Evolutionary conservation across 371 early-diverging fungal species (phyloP), one percentile per base, ranked within the genome.

Genomic region (Sporodiniella umbellata): DNA sequence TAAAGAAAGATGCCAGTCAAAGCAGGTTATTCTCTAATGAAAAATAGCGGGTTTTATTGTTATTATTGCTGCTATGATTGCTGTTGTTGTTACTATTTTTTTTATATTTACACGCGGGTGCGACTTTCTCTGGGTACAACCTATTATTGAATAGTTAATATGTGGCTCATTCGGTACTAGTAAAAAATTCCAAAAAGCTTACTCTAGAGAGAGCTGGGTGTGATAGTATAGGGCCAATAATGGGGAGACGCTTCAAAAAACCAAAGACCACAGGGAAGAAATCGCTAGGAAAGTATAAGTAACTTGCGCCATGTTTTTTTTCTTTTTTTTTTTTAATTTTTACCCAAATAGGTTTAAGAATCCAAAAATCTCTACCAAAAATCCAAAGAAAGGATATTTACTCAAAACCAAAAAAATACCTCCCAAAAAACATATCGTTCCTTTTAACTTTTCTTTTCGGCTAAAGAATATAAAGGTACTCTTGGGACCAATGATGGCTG

Each of bases 281-380:
- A 76, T 98, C 97, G 8, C 93, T 94, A 47, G 25, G 21, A 19
- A n/a, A n/a, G n/a, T n/a, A n/a, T n/a, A n/a, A n/a, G n/a, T n/a
- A n/a, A n/a, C n/a, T n/a, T n/a, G n/a, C n/a, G n/a, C n/a, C n/a
- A n/a, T n/a, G n/a, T n/a, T n/a, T n/a, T n/a, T n/a, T n/a, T n/a
- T n/a, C n/a, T n/a, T n/a, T n/a, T n/a, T n/a, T n/a, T n/a, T n/a
- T n/a, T n/a, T n/a, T n/a, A n/a, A n/a, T 18, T 72, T 37, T 45
- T 81, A 92, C 92, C 97, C 98, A 80, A 98, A 98, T 42, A 98
- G 70, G 66, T 98, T 96, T 45, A 96, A 72, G 58, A 98, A 94
- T 0, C 97, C 98, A 80, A 96, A 91, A 3, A 87, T 60, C 68
- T 98, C 96, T 40, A 96, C 75, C 33, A 83, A 24, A 50, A 98